Evolutionary conservation across 1,139 yeast genomes (phyloP).

Genomic region (Yamadazyma songkhlaensis): DNA sequence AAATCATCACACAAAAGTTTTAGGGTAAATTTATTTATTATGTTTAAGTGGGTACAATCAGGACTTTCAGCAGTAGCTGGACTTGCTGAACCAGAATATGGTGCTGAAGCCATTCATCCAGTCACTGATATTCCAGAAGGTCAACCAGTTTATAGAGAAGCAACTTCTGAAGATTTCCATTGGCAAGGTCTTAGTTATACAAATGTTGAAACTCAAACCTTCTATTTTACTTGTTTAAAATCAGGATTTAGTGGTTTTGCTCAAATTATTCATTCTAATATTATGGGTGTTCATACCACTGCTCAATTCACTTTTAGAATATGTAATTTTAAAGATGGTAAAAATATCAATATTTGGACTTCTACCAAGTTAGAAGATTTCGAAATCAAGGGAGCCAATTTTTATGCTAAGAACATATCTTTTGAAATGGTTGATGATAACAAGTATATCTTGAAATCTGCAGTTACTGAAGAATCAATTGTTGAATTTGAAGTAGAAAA

Average conservation of each 20-base stretch:
- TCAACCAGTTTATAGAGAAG: constrained; percentile 35
- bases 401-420: constrained; percentile 68
- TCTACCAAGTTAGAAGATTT: constrained; percentile 86
- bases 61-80: constrained; percentile 94
- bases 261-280: constrained; percentile 89
- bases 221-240: constrained; percentile 69
- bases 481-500: constrained; percentile 67
- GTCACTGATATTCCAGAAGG: constrained; percentile 57
- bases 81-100: constrained; percentile 95
- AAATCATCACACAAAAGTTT: not conserved
- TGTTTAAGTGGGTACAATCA: constrained; percentile 86
- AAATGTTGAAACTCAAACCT: constrained; percentile 93
- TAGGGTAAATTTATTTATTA: no score
- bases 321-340: constrained; percentile 47
- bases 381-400: constrained; percentile 71
- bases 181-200: constrained; percentile 79
- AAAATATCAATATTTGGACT: constrained; percentile 67
- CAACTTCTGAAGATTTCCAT: constrained; percentile 61
- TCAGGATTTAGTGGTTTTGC: constrained; percentile 80
- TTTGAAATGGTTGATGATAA: constrained; percentile 58
- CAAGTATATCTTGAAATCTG: constrained; percentile 59
- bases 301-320: constrained; percentile 93
- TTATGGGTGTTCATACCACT: constrained; percentile 85
- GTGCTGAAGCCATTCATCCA: constrained; percentile 88
- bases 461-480: constrained; percentile 65